Base-by-base conservation (phyloP, 805 yeast species). In the Torulaspora franciscae region DNA sequence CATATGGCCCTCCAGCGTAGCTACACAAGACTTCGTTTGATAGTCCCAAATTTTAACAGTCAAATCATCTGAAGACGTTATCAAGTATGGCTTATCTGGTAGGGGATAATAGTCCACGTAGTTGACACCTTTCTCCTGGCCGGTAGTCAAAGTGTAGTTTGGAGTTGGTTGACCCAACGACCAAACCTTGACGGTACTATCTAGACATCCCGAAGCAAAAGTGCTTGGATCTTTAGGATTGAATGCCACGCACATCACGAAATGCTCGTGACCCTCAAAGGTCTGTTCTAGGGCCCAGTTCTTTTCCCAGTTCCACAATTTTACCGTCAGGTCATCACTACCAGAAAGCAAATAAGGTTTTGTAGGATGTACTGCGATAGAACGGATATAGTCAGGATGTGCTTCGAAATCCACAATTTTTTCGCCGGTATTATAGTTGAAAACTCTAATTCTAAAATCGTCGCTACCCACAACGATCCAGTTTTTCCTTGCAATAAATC, bases 141-240 rank as follows among this genome's bases (percentile, higher is more conserved):
- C 96, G 6, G 97, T 95, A 24, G 77, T 75, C 59, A 93, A 73
- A 2, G 99, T 90, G 71, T 86, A 91, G 69, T 93, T 95, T 49
- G 99, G 95, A 27, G 76, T 76, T 17, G 83, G 68, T 42, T 91
- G 83, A 28, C 96, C 95, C 56, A 93, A 70, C 1, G 95, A 85
- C 99, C 99, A 93, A 51, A 93, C 85, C 67, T 91, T 93, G 46
- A 93, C 96, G 14, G 98, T 90, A 59, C 95, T 83, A 68, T 93
- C 99, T 59, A 93, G 74, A 71, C 96, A 90, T 10, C 96, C 96
- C 11, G 96, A 85, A 1, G 98, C 99, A 75, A 93, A 93, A 32
- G 97, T 91, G 69, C 85, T 89, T 54, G 96, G 88, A 68, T 93
- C 99, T 70, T 91, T 93, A 47, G 99, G 98, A 69, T 93, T 93